These are phyloP conservation scores for Mycena venus DNA, from an alignment of 768 basidiomycete genomes.

Conservation along the genomic window DNA sequence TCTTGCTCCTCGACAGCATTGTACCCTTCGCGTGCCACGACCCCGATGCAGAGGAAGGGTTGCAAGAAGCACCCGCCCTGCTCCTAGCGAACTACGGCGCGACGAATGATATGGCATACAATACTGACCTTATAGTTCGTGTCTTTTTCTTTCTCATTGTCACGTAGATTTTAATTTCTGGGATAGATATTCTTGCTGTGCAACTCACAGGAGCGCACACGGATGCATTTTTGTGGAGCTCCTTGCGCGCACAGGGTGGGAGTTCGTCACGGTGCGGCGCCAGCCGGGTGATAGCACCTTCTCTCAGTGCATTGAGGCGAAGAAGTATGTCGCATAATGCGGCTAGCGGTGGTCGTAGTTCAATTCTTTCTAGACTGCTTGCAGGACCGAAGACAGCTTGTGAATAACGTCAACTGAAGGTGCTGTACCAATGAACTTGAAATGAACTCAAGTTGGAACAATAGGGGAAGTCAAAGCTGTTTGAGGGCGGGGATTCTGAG, in stretches of 20 bases:
- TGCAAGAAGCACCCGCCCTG: constrained; percentile 47
- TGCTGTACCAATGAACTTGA: too few species aligned
- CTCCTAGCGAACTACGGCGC: constrained; percentile 56
- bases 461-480: too few species aligned
- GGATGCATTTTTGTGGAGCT: constrained; percentile 46
- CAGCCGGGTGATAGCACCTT: constrained; percentile 35
- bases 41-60: constrained; percentile 33
- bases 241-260: constrained; percentile 49
- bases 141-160: background rate
- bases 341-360: too few species aligned
- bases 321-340: background rate
- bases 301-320: constrained; percentile 42
- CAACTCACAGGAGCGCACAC: constrained; percentile 56
- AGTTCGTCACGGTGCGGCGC: constrained; percentile 40
- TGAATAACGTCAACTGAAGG: too few species aligned
- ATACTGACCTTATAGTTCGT: constrained; percentile 52
- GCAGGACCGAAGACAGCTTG: too few species aligned
- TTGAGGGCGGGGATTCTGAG: too few species aligned
- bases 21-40: constrained; percentile 52
- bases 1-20: constrained; percentile 58
- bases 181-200: constrained; percentile 54
- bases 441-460: too few species aligned
- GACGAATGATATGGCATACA: constrained; percentile 50
- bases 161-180: background rate
- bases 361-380: too few species aligned